These are phyloP conservation scores for Stemphylium beticola DNA, from an alignment of 2,329 filamentous ascomycete species.

Conservation along the genomic window DNA sequence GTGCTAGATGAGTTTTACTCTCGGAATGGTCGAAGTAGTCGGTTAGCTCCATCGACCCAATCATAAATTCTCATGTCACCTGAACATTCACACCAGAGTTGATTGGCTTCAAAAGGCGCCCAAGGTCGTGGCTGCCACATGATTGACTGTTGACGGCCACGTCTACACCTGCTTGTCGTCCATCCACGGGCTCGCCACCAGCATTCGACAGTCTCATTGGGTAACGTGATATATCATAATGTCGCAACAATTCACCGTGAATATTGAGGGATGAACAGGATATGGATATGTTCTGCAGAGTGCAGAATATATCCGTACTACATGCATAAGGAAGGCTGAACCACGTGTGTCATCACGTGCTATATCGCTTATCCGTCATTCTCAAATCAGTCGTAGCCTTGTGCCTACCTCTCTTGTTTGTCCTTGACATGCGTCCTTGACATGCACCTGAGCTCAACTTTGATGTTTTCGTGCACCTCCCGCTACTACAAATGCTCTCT, in stretches of 20 bases:
- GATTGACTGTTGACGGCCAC: background rate
- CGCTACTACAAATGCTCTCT: too few species aligned
- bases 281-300: background rate
- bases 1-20: background rate
- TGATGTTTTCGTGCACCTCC: too few species aligned
- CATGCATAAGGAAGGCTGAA: background rate
- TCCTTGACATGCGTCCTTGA: too few species aligned
- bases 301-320: background rate
- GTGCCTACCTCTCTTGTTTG: too few species aligned
- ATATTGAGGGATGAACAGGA: background rate
- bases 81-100: background rate
- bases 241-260: too few species aligned
- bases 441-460: too few species aligned
- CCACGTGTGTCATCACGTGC: background rate
- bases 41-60: too few species aligned
- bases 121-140: background rate
- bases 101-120: background rate
- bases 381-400: too few species aligned
- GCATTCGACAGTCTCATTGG: background rate
- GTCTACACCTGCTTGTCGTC: background rate
- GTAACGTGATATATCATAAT: background rate
- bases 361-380: background rate
- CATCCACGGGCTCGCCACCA: slow-evolving; percentile 4
- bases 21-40: too few species aligned
- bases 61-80: background rate